Percentiles rank a stretch among this genome's conserved stretches.
These are phyloP conservation scores for Ganoderma lucidum DNA, from an alignment of 1,284 basidiomycete genomes.

Conservation along the genomic window DNA sequence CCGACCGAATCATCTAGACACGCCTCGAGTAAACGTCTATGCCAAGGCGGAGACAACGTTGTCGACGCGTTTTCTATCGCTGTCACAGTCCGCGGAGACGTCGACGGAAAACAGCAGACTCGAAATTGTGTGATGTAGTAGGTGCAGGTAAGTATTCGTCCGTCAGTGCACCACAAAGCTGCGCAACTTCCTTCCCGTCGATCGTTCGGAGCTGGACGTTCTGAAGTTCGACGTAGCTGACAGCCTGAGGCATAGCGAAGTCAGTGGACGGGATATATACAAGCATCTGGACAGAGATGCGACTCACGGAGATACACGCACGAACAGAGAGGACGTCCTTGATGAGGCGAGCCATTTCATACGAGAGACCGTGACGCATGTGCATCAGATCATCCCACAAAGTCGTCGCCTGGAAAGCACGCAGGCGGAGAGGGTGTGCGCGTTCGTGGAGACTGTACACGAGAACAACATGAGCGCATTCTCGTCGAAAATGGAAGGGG, in stretches of 20 bases:
- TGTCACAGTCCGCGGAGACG: no score
- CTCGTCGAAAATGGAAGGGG: no score
- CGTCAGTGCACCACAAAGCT: background rate
- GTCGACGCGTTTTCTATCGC: no score
- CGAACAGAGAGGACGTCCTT: background rate
- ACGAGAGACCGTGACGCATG: background rate
- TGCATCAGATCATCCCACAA: background rate
- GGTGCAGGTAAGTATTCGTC: background rate
- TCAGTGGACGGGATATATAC: no score
- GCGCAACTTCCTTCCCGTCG: background rate
- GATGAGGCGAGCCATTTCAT: background rate
- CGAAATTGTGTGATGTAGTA: no score
- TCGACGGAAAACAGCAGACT: no score
- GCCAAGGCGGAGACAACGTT: no score
- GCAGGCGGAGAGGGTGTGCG: background rate
- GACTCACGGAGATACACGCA: background rate
- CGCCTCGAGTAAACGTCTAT: no score
- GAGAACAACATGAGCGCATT: background rate
- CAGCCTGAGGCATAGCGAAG: background rate
- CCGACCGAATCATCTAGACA: no score
- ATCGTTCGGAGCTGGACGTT: background rate
- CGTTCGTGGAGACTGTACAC: background rate
- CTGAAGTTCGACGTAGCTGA: conserved; percentile 4
- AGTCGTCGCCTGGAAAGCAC: background rate
- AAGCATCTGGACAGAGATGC: background rate